Conservation (phyloP, 768 basidiomycete species). For the Amanita exitialis region DNA sequence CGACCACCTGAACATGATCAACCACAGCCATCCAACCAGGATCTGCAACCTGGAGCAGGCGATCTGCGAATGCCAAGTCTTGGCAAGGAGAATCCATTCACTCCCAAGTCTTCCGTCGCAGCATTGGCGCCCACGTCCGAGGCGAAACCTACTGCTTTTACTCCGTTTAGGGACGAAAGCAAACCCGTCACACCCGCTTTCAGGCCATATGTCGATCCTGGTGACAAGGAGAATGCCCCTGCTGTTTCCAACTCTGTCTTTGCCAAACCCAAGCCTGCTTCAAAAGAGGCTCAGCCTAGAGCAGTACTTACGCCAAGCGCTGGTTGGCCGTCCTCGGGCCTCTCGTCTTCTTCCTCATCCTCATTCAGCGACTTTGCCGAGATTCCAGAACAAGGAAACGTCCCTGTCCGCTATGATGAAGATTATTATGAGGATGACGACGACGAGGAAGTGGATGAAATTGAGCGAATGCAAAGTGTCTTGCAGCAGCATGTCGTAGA, state of each 20-base stretch:
- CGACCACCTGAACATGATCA: constrained; percentile 45
- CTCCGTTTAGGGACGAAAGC: constrained; percentile 22
- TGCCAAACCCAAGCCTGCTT: constrained; percentile 3
- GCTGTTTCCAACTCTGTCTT: constrained; percentile 14
- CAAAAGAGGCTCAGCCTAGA: constrained; percentile 3
- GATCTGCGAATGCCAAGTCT: neutral
- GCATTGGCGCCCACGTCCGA: constrained; percentile 27
- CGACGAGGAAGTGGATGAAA: constrained; percentile 12
- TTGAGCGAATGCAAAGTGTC: neutral
- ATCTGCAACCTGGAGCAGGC: constrained; percentile 9
- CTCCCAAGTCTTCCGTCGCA: constrained; percentile 32
- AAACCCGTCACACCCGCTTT: constrained; percentile 12
- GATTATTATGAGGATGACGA: constrained; percentile 19
- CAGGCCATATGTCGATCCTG: constrained; percentile 20
- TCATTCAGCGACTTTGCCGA: constrained; percentile 7
- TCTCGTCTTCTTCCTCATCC: constrained; percentile 5
- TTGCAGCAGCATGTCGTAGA: neutral
- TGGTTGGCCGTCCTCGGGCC: constrained; percentile 2
- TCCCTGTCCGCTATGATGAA: constrained; percentile 20
- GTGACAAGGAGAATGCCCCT: constrained; percentile 13
- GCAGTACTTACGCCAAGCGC: neutral
- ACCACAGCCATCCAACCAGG: constrained; percentile 7
- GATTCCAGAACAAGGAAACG: constrained; percentile 1
- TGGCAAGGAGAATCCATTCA: constrained; percentile 25
- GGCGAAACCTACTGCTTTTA: constrained; percentile 23